Conservation (phyloP, 139 green algal genomes). For the Eudorina sp. region DNA sequence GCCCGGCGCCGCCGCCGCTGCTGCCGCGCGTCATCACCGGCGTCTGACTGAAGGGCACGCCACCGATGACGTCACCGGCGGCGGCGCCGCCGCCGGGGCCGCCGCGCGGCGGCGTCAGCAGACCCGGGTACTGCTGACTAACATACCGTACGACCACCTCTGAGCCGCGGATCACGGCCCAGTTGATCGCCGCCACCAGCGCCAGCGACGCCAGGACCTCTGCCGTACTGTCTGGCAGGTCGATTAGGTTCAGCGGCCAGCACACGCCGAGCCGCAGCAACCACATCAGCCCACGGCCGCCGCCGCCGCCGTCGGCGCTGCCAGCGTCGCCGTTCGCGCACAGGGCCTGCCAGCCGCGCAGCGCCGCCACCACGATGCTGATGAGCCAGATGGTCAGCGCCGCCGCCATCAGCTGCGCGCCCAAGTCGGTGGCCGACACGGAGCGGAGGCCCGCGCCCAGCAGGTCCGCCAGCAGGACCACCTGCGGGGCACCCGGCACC, state of each 20-base stretch:
- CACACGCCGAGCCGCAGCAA: conserved; percentile 31
- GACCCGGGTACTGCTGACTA: background rate
- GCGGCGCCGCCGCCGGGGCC: background rate
- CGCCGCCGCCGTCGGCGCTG: background rate
- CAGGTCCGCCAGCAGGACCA: conserved; percentile 47
- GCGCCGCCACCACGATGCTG: conserved; percentile 8
- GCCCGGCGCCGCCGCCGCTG: background rate
- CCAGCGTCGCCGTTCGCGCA: background rate
- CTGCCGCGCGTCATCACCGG: background rate
- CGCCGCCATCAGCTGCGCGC: conserved; percentile 29
- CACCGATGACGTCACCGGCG: background rate
- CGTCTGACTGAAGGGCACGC: background rate
- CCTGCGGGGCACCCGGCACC: too few relatives aligned
- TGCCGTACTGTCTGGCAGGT: conserved; percentile 52
- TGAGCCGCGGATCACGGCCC: conserved; percentile 17
- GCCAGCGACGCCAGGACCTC: conserved; percentile 57
- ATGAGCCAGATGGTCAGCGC: conserved; percentile 40
- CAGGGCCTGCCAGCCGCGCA: conserved; percentile 27
- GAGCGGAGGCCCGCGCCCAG: conserved; percentile 43
- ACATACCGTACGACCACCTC: conserved; percentile 24
- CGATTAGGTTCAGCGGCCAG: conserved; percentile 53
- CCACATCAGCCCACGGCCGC: background rate
- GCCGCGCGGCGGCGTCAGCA: background rate
- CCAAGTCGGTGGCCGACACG: background rate
- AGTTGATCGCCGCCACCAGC: conserved; percentile 58